Percentiles rank a stretch among this genome's conserved stretches.
These are phyloP conservation scores for Pneumocystis murina DNA, from an alignment of 1,139 yeast species.

Conservation along the genomic window DNA sequence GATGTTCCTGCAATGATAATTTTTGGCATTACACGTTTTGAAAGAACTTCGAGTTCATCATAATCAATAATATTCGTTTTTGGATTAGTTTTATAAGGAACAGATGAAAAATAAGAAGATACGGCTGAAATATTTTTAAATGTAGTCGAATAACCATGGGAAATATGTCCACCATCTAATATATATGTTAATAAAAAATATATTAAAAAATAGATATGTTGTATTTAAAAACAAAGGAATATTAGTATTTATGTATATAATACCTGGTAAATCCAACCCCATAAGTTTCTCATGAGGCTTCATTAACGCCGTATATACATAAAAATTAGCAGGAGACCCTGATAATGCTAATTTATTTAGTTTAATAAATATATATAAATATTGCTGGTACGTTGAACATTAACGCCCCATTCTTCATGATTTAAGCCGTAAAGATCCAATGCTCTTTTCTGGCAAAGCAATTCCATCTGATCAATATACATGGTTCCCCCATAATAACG, in stretches of 20 bases:
- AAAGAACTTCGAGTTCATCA: conserved; percentile 83
- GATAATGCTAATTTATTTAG: conserved; percentile 37
- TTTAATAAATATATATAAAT: conserved; percentile 15
- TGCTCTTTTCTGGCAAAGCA: conserved; percentile 85
- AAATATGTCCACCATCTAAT: conserved; percentile 84
- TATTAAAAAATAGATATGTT: conserved; percentile 34
- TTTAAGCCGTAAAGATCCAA: conserved; percentile 68
- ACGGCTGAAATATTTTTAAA: conserved; percentile 89
- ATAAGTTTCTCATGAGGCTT: conserved; percentile 84
- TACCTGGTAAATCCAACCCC: conserved; percentile 95
- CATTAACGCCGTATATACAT: conserved; percentile 83
- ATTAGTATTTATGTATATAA: conserved; percentile 20
- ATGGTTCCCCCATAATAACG: conserved; percentile 91
- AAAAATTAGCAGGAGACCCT: conserved; percentile 95
- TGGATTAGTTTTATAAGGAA: conserved; percentile 92
- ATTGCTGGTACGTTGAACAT: conserved; percentile 43
- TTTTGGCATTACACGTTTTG: conserved; percentile 84
- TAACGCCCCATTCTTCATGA: conserved; percentile 90
- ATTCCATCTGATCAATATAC: conserved; percentile 85
- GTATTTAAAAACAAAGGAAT: not conserved
- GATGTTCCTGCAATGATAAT: conserved; percentile 94
- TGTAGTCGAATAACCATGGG: conserved; percentile 96
- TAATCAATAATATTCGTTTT: conserved; percentile 88
- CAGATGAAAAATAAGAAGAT: conserved; percentile 90
- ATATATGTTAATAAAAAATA: conserved; percentile 31